phyloP scores from a whole-genome alignment of 352 stramenopile species.

The Phytophthora capsici region DNA sequence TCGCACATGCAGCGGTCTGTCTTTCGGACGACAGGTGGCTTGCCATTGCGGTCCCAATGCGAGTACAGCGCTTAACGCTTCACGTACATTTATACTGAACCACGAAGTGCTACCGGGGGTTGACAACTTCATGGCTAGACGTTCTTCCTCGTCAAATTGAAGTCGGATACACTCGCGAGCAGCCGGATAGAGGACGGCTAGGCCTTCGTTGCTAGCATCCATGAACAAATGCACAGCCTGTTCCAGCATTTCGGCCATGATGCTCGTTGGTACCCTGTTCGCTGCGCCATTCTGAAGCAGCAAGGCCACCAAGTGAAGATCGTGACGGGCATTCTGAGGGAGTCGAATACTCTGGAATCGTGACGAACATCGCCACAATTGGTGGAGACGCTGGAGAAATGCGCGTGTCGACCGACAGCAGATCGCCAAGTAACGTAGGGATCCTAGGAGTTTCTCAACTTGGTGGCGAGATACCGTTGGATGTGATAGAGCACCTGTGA shows the following conservation, averaged over 20 bases:
- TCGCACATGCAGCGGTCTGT: slow-evolving; percentile 3
- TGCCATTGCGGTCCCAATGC: slow-evolving; percentile 5
- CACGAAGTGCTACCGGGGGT: no score
- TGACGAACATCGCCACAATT: neutral
- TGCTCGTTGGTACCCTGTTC: neutral
- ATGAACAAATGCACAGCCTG: slow-evolving; percentile 6
- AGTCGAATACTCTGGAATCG: neutral
- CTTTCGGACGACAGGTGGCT: neutral
- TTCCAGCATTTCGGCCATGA: neutral
- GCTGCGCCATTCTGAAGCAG: neutral
- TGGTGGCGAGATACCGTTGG: neutral
- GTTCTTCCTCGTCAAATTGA: slow-evolving; percentile 11
- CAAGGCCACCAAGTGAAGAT: slow-evolving; percentile 3
- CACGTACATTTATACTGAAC: slow-evolving; percentile 18
- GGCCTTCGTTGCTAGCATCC: slow-evolving; percentile 4
- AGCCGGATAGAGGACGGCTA: slow-evolving; percentile 4
- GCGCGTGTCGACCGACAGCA: slow-evolving; percentile 20
- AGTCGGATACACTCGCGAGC: slow-evolving; percentile 10
- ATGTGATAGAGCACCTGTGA: neutral
- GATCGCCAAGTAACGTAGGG: slow-evolving; percentile 27
- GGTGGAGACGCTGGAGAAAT: slow-evolving; percentile 23
- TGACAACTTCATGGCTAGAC: neutral
- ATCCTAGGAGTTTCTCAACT: slow-evolving; percentile 29
- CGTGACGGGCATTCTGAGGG: neutral
- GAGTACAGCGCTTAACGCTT: slow-evolving; percentile 6